Evolutionary conservation across 176 grass and related monocot species (phyloP), one percentile per base, ranked within the genome.

Genomic region (Carex parvula): DNA sequence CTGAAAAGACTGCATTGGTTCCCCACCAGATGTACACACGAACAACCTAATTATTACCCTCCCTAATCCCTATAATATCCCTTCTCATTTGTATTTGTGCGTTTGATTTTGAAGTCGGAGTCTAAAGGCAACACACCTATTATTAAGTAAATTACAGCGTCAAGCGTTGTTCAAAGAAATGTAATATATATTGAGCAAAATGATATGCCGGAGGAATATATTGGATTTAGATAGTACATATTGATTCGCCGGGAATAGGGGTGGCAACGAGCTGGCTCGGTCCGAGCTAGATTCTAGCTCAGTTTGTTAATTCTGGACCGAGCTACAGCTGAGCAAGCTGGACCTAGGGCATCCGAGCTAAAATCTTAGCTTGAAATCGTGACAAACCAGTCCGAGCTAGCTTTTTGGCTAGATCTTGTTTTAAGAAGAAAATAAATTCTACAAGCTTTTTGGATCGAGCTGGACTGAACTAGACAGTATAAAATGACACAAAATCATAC

Each of bases 1-100:
- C 41, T 52, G 71, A 75, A 75, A 75, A 54, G 71, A 54, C 12
- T 75, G 21, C 46, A 54, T 53, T 54, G 71, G 71, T 75, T 75
- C 13, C 71, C 71, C 20, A 22, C 46, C 71, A 53, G 50, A 54
- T 75, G 71, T 16, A 75, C 71, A 75, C 46, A 24, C 20, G 0
- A 69, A 17, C 70, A 48, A 74, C 44, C 71, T 37, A 69, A 75
- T 53, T 75, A 75, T 75, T 54, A 22, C 50, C 71, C 20, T 54
- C 44, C 71, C 22, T 53, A 75, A 11, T 54, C 44, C 71, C 22
- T 53, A 75, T 75, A 54, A n/a, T 54, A 41, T 41, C 37, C 33
- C 32, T 67, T 35, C 33, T 69, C 5, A 37, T n/a, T 20, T 60
- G 17, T 20, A 60, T 60, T 18, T 59, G 5, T n/a, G 3, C 3